These are phyloP conservation scores for Wallacemonas sp. DNA, from an alignment of 208 protist species.

Conservation along the genomic window DNA sequence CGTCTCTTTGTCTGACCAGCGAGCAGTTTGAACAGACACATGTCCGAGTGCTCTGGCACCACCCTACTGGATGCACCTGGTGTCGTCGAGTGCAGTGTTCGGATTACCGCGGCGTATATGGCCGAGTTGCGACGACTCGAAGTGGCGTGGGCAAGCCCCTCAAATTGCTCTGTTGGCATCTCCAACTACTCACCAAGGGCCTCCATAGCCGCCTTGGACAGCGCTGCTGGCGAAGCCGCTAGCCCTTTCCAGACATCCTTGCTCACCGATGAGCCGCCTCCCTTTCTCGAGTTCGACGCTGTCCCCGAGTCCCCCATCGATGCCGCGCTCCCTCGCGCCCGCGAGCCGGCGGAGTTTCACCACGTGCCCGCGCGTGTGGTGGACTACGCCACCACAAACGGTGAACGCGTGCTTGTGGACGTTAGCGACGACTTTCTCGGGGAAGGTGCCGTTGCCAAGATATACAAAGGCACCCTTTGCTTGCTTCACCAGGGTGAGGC, in stretches of 20 bases:
- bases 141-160: not conserved
- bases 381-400: conserved; percentile 5
- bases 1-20: no score
- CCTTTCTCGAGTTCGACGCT: conserved; percentile 1
- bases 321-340: not conserved
- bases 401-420: conserved; percentile 1
- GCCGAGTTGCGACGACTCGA: not conserved
- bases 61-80: not conserved
- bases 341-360: not conserved
- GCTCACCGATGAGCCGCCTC: not conserved
- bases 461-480: not conserved
- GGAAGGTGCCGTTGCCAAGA: not conserved
- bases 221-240: not conserved
- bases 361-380: conserved; percentile 5
- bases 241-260: not conserved
- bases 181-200: not conserved
- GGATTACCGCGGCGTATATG: not conserved
- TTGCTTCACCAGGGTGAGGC: not conserved
- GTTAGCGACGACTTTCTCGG: not conserved
- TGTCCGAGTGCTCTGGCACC: not conserved
- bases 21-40: not conserved
- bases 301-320: not conserved
- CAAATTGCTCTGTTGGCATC: not conserved
- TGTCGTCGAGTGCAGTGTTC: not conserved
- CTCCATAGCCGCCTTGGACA: not conserved